Conservation (phyloP, 805 yeast species). For the Zygotorulaspora florentina region DNA sequence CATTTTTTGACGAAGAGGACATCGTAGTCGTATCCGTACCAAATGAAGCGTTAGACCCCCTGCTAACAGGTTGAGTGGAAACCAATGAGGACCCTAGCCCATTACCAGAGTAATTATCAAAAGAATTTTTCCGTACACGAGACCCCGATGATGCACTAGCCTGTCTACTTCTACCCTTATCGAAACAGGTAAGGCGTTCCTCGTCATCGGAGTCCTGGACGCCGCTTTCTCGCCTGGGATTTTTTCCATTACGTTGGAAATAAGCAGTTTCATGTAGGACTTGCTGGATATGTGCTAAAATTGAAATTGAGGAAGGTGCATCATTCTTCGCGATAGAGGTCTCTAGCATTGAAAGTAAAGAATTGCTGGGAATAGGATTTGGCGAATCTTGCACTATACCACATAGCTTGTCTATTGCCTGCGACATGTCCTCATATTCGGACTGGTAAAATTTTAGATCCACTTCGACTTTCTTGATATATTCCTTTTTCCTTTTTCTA, state of each 20-base stretch:
- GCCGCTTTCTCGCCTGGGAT: slow-evolving; percentile 21
- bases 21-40: slow-evolving; percentile 4
- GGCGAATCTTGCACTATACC: slow-evolving; percentile 18
- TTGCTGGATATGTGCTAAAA: slow-evolving; percentile 24
- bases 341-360: slow-evolving; percentile 20
- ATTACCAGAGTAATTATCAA: slow-evolving; percentile 5
- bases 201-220: slow-evolving; percentile 14
- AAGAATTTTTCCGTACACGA: slow-evolving; percentile 2
- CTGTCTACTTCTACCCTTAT: slow-evolving; percentile 9
- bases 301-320: slow-evolving; percentile 17
- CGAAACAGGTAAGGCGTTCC: slow-evolving; percentile 8
- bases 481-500: slow-evolving; percentile 89
- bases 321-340: slow-evolving; percentile 25
- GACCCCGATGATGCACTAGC: slow-evolving; percentile 8
- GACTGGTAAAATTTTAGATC: slow-evolving; percentile 66
- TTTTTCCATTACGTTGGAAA: slow-evolving; percentile 27
- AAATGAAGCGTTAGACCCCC: slow-evolving; percentile 9
- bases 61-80: slow-evolving; percentile 4
- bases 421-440: slow-evolving; percentile 63
- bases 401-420: slow-evolving; percentile 18
- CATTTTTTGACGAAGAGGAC: slow-evolving; percentile 6
- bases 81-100: slow-evolving; percentile 6
- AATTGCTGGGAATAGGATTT: slow-evolving; percentile 7
- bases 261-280: slow-evolving; percentile 20
- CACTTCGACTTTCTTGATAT: slow-evolving; percentile 74